Conservation (phyloP, 139 green algal species). For the Chlamydomonas asymmetrica region DNA sequence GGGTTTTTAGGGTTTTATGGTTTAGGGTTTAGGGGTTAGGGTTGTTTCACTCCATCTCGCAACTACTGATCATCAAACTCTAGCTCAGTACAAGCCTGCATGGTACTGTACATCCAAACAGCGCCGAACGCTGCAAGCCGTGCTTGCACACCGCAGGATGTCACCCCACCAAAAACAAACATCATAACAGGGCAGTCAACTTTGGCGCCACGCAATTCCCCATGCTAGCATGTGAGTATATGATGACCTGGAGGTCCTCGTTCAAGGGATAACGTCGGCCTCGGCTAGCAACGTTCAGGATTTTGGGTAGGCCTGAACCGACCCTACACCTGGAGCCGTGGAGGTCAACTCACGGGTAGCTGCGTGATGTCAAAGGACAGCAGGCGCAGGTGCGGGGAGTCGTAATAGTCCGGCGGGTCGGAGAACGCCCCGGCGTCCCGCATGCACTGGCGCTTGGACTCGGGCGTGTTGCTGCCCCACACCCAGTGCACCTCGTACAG, state of each 20-base stretch:
- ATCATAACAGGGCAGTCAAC: too few relatives aligned
- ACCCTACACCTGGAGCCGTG: background rate
- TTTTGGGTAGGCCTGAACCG: background rate
- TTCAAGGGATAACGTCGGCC: background rate
- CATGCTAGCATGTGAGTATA: too few relatives aligned
- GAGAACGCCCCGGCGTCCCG: slow-evolving; percentile 16
- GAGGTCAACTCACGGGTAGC: background rate
- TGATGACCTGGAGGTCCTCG: background rate
- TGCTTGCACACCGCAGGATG: too few relatives aligned
- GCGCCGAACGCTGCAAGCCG: too few relatives aligned
- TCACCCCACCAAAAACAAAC: too few relatives aligned
- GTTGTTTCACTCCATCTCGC: too few relatives aligned
- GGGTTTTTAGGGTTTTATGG: background rate
- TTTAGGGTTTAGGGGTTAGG: too few relatives aligned
- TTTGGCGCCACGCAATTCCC: too few relatives aligned
- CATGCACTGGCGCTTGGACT: slow-evolving; percentile 32
- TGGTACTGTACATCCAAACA: too few relatives aligned
- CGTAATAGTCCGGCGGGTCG: slow-evolving; percentile 25
- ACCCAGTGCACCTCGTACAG: slow-evolving; percentile 46
- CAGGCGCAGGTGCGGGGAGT: background rate
- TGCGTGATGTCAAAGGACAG: slow-evolving; percentile 11
- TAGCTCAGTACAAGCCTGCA: too few relatives aligned
- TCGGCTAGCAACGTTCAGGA: background rate
- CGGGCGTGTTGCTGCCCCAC: slow-evolving; percentile 29
- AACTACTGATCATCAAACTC: too few relatives aligned